Evolutionary conservation across 225 moss, liverwort and hornwort species (phyloP), one percentile per base, ranked within the genome.

Genomic region (Asterella californica): DNA sequence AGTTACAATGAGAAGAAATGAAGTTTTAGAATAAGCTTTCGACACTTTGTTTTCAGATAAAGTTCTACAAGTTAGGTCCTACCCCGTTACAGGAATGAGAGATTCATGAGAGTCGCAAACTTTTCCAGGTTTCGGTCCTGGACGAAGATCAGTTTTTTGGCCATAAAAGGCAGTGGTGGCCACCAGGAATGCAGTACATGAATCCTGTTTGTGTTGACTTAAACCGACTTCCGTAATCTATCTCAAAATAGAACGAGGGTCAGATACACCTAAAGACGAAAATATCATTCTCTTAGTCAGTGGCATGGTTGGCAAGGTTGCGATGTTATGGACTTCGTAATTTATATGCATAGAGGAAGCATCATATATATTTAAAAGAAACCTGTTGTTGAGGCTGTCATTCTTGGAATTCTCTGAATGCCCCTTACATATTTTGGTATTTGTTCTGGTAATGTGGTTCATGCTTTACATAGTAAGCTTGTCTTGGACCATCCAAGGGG

Each of bases 401-500:
- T 52, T 6, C 1, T 17, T 52, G 4, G n/a, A 42, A 42, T 42
- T 42, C 42, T 42, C 42, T 3, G 42, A 42, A 42, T 42, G 42
- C 42, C 42, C n/a, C n/a, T n/a, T n/a, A n/a, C n/a, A n/a, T n/a
- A n/a, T n/a, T n/a, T n/a, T n/a, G n/a, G n/a, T n/a, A n/a, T n/a
- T n/a, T n/a, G n/a, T n/a, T n/a, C n/a, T n/a, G n/a, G n/a, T n/a
- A n/a, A n/a, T n/a, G n/a, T n/a, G n/a, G n/a, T n/a, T n/a, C n/a
- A n/a, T n/a, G n/a, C n/a, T n/a, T n/a, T n/a, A n/a, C n/a, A n/a
- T n/a, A n/a, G n/a, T n/a, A n/a, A n/a, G n/a, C n/a, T n/a, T n/a
- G 85, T 94, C 45, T 90, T 97, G 64, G 86, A 83, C 73, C 89
- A 99, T 79, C 97, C 93, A 0, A 85, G 97, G 49, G 94, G 91